phyloP scores from a whole-genome alignment of 495 filamentous ascomycete genomes.

The Lasiosphaeria hispida region DNA sequence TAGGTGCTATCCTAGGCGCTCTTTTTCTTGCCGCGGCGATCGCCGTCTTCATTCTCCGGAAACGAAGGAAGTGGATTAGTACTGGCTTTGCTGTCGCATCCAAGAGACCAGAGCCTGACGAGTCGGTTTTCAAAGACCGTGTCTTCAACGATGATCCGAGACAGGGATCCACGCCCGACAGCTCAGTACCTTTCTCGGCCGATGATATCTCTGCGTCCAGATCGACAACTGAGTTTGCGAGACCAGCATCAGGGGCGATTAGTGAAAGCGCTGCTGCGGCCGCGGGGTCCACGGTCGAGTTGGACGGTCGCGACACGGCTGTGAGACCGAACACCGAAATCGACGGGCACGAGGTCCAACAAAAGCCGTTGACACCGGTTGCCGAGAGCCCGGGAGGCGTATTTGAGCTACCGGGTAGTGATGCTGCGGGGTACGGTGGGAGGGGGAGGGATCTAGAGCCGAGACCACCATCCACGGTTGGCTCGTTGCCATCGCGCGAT shows the following conservation, averaged over 20 bases:
- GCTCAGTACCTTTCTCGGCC: constrained; percentile 14
- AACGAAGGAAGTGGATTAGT: constrained; percentile 24
- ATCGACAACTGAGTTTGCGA: constrained; percentile 10
- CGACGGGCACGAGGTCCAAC: constrained; percentile 15
- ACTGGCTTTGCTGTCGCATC: constrained; percentile 17
- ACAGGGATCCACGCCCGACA: constrained; percentile 13
- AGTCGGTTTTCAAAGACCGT: constrained; percentile 22
- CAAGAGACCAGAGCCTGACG: constrained; percentile 18
- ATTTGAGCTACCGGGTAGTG: constrained; percentile 15
- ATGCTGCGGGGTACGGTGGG: too few species aligned
- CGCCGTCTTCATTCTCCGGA: constrained; percentile 24
- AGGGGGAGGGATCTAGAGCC: too few species aligned
- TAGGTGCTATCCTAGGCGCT: constrained; percentile 24
- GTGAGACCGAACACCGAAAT: constrained; percentile 15
- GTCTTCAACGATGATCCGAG: constrained; percentile 19
- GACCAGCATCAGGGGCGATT: not conserved
- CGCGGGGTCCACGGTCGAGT: constrained; percentile 15
- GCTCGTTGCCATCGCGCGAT: too few species aligned
- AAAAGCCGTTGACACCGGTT: constrained; percentile 1
- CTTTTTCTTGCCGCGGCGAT: constrained; percentile 22
- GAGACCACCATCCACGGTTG: too few species aligned
- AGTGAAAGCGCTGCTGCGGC: constrained; percentile 4
- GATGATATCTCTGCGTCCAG: constrained; percentile 13
- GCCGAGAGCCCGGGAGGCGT: constrained; percentile 11
- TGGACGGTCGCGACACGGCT: constrained; percentile 21